Evolutionary conservation across 2,329 filamentous ascomycete genomes (phyloP).

Genomic region (Daldinia sp.): DNA sequence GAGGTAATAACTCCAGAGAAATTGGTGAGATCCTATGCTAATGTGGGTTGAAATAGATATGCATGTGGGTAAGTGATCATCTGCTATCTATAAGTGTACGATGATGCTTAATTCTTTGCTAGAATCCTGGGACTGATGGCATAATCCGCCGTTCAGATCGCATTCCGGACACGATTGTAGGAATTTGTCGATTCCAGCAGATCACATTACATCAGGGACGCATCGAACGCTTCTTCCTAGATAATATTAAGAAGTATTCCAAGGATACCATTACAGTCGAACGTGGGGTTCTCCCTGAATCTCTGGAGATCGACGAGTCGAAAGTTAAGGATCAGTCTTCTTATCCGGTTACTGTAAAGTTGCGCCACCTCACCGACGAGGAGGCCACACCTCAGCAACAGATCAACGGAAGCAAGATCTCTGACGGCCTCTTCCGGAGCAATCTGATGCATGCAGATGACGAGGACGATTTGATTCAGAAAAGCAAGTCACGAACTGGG

Average conservation of each 20-base stretch:
- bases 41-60: slow-evolving; percentile 43
- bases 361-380: slow-evolving; percentile 69
- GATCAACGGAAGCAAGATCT: slow-evolving; percentile 55
- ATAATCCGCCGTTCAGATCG: slow-evolving; percentile 68
- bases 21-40: slow-evolving; percentile 1
- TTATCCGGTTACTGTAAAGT: slow-evolving; percentile 71
- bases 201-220: slow-evolving; percentile 78
- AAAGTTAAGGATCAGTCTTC: slow-evolving; percentile 61
- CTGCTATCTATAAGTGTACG: background rate
- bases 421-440: slow-evolving; percentile 70
- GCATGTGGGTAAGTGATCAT: slow-evolving; percentile 48
- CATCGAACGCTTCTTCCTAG: slow-evolving; percentile 75
- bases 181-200: slow-evolving; percentile 72
- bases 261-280: slow-evolving; percentile 66
- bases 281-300: slow-evolving; percentile 68
- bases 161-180: slow-evolving; percentile 72
- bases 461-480: slow-evolving; percentile 62
- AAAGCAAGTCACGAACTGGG: slow-evolving; percentile 44
- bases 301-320: slow-evolving; percentile 65
- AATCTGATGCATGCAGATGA: slow-evolving; percentile 67
- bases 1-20: slow-evolving; percentile 61
- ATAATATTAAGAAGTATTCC: slow-evolving; percentile 67
- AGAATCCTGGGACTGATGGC: slow-evolving; percentile 73
- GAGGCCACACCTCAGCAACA: slow-evolving; percentile 64
- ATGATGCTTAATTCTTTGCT: slow-evolving; percentile 50